Conservation (phyloP, 176 grass and related monocot genomes). For the Avena insularis region DNA sequence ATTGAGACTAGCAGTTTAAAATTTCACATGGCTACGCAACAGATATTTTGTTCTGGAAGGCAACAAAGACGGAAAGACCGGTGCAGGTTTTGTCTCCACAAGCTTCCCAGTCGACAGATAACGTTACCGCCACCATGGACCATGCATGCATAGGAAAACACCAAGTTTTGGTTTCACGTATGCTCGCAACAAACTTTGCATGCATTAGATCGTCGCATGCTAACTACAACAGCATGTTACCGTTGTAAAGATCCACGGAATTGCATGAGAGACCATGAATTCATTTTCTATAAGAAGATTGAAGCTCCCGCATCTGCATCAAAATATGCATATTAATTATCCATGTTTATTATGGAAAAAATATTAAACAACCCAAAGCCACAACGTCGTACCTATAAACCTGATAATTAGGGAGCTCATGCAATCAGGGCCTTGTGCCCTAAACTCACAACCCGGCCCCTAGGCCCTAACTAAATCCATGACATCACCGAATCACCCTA, state of each 20-base stretch:
- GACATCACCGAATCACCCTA: too few relatives aligned
- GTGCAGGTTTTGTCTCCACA: neutral
- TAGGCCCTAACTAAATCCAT: too few relatives aligned
- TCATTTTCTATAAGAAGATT: neutral
- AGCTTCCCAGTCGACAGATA: neutral
- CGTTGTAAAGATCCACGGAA: neutral
- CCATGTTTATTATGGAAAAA: too few relatives aligned
- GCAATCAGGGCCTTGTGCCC: too few relatives aligned
- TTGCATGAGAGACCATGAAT: neutral
- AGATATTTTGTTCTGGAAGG: neutral
- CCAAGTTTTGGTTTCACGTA: neutral
- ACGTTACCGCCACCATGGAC: neutral
- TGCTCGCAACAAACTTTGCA: neutral
- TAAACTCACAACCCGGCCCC: too few relatives aligned
- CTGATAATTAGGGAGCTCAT: too few relatives aligned
- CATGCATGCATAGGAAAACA: neutral
- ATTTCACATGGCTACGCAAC: neutral
- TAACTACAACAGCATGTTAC: neutral
- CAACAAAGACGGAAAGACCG: constrained; percentile 17
- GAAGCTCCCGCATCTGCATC: too few relatives aligned
- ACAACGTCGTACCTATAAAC: too few relatives aligned
- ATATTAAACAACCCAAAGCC: too few relatives aligned
- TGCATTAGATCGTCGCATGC: neutral
- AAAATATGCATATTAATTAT: too few relatives aligned
- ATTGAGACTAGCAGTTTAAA: neutral